Evolutionary conservation across 495 filamentous ascomycete species (phyloP), one percentile per base, ranked within the genome.

Genomic region (Poronia punctata): DNA sequence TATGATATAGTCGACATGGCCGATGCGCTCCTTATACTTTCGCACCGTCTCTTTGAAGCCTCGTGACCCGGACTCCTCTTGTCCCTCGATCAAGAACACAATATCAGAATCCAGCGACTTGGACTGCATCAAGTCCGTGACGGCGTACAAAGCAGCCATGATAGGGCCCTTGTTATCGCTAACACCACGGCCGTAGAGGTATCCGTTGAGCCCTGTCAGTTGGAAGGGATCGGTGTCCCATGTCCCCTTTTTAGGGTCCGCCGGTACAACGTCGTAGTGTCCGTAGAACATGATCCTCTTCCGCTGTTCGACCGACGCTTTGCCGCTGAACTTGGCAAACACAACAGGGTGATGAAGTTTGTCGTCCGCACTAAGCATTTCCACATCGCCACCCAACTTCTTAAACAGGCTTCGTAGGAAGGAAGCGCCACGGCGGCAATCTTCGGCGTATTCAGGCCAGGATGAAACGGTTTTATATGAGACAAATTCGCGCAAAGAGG

Each of bases 221-320:
- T 83, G 74, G 55, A 95, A 97, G 0, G 92, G 93, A 46, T 95
- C 84, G 6, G 78, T 76, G 37, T 77, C 78, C 92, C 92, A 97
- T 46, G 84, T 85, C 21, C 69, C 72, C 28, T 74, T 74, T 38
- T 83, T 80, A 22, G 82, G 79, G 40, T 93, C 86, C 0, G 93
- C 92, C 14, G 85, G 76, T n/a, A 98, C 88, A n/a, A 98, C 87
- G 45, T 98, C 92, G 62, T 98, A 98, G 50, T 98, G 92, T 3
- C 93, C 93, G 58, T 98, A 98, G 60, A 98, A 98, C 10, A 98
- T 68, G 23, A 96, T 83, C 1, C 84, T 88, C 64, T 89, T 95
- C 16, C 87, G 75, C 18, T 72, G 66, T 10, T 60, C 62, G 0
- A 63, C 53, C 2, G 72, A 56, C 4, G 60, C 75, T 54, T 75